Evolutionary conservation across 2,329 filamentous ascomycete genomes (phyloP).

Genomic region (Alternaria sp.): DNA sequence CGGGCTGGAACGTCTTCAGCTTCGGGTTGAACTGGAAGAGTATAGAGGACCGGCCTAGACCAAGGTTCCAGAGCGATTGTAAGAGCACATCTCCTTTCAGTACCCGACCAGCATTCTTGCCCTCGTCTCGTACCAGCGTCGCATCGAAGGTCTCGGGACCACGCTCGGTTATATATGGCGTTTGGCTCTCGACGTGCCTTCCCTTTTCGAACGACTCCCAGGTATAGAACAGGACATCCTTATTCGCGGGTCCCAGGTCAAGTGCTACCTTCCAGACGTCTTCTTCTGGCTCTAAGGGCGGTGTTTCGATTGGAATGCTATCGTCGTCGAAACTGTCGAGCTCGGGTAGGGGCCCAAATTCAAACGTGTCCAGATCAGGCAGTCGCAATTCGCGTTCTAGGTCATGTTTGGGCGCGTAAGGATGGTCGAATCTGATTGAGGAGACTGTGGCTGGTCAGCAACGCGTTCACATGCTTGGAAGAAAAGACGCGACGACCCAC

Average conservation of each 20-base stretch:
- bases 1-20: slow-evolving; percentile 59
- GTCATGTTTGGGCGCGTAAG: slow-evolving; percentile 46
- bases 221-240: slow-evolving; percentile 58
- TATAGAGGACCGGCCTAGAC: slow-evolving; percentile 73
- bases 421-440: slow-evolving; percentile 47
- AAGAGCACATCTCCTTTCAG: slow-evolving; percentile 48
- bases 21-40: slow-evolving; percentile 69
- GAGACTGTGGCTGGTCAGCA: slow-evolving; percentile 36
- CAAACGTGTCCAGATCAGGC: slow-evolving; percentile 48
- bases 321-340: slow-evolving; percentile 43
- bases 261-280: slow-evolving; percentile 51
- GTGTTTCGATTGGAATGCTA: slow-evolving; percentile 33
- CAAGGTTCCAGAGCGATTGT: slow-evolving; percentile 67
- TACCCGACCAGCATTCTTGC: slow-evolving; percentile 47
- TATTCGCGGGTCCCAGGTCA: slow-evolving; percentile 38
- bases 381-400: slow-evolving; percentile 46
- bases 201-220: slow-evolving; percentile 71
- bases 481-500: slow-evolving; percentile 39
- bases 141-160: slow-evolving; percentile 71
- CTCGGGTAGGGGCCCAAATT: slow-evolving; percentile 48
- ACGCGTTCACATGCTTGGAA: slow-evolving; percentile 15
- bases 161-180: slow-evolving; percentile 71
- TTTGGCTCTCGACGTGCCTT: slow-evolving; percentile 48
- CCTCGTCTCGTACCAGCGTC: slow-evolving; percentile 53
- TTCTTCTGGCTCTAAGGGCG: slow-evolving; percentile 33